Evolutionary conservation across 116 monocot species (phyloP).

Genomic region (Thalassia testudinum): DNA sequence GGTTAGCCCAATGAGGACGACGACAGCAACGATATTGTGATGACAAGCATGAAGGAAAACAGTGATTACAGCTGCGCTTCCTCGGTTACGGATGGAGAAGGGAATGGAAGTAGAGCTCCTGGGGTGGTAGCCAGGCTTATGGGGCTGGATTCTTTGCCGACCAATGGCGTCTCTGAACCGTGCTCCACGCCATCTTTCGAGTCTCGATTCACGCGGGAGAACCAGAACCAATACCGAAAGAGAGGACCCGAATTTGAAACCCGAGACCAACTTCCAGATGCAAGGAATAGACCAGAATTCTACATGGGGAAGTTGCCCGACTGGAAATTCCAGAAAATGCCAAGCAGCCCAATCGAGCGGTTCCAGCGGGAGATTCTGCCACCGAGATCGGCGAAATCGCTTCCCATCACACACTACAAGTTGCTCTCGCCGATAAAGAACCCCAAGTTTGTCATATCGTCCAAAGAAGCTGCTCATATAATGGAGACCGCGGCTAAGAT

Average conservation of each 20-base stretch:
- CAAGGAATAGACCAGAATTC: constrained; percentile 11
- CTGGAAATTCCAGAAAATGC: constrained; percentile 51
- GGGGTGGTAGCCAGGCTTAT: constrained; percentile 89
- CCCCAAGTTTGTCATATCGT: constrained; percentile 46
- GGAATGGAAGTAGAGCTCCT: constrained; percentile 41
- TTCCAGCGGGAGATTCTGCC: constrained; percentile 79
- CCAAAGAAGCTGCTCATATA: constrained; percentile 68
- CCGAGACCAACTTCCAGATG: constrained; percentile 18
- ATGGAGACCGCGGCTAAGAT: constrained; percentile 93
- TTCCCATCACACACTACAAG: constrained; percentile 44
- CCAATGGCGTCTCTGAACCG: constrained; percentile 38
- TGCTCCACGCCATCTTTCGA: constrained; percentile 45
- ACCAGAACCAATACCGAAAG: constrained; percentile 23
- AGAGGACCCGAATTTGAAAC: constrained; percentile 22
- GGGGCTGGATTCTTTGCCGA: constrained; percentile 81
- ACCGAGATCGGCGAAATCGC: constrained; percentile 42
- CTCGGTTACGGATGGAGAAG: constrained; percentile 83
- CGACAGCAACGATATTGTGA: constrained; percentile 13
- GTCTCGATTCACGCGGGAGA: constrained; percentile 22
- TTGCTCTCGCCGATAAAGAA: constrained; percentile 84
- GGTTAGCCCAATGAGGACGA: too few species aligned
- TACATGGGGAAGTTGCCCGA: constrained; percentile 38
- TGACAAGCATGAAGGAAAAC: constrained; percentile 50
- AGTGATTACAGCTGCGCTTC: constrained; percentile 84
- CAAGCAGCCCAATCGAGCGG: constrained; percentile 92